A percentile compares a stretch with the other conserved stretches of the same genome.
phyloP scores from a whole-genome alignment of 192 early-diverging fungal genomes.

The Geranomyces variabilis region DNA sequence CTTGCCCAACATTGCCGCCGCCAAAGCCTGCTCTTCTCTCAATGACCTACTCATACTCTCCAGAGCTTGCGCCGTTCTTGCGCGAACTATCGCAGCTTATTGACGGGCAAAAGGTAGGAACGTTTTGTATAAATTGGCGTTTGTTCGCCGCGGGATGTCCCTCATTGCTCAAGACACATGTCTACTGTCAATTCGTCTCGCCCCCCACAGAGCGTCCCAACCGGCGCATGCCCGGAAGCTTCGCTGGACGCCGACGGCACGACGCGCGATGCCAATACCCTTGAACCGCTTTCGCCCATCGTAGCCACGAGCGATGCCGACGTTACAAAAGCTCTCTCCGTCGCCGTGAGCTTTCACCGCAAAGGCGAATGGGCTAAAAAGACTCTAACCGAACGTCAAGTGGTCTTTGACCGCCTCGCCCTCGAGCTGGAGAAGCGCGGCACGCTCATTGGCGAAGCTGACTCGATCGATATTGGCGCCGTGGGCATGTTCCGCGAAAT shows the following conservation, averaged over 20 bases:
- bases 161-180: no score
- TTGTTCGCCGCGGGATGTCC: no score
- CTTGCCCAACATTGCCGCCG: no score
- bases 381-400: not conserved
- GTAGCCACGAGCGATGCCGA: constrained; percentile 3
- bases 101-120: not conserved
- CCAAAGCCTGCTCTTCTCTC: no score
- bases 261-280: constrained; percentile 4
- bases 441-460: not conserved
- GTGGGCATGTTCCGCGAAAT: not conserved
- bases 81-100: not conserved
- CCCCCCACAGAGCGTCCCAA: not conserved
- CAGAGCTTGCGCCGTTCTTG: not conserved
- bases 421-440: not conserved
- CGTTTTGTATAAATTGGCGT: no score
- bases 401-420: not conserved
- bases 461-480: constrained; percentile 1
- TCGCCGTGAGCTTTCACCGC: not conserved
- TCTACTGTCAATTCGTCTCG: no score
- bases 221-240: not conserved
- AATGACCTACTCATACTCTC: not conserved
- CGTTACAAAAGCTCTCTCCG: not conserved
- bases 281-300: not conserved
- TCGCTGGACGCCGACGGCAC: not conserved
- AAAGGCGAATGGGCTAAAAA: not conserved